Conservation (phyloP, 1,284 basidiomycete genomes). For the Athelia psychrophila region DNA sequence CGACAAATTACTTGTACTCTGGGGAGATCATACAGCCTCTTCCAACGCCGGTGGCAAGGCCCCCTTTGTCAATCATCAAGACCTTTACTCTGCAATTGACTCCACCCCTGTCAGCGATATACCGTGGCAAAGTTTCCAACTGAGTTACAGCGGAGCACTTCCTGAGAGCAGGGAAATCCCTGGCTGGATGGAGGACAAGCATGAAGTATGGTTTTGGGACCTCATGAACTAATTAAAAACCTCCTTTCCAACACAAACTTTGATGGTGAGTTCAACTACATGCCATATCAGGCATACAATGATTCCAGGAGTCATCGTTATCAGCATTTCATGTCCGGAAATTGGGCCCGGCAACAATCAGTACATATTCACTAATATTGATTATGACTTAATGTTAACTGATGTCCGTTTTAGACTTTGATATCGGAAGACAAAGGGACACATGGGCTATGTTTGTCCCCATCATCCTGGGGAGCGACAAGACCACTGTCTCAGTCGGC, state of each 20-base stretch:
- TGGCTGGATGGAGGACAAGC: not conserved
- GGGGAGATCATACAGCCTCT: constrained; percentile 13
- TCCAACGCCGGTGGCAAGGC: constrained; percentile 15
- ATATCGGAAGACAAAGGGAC: constrained; percentile 6
- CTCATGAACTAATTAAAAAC: not conserved
- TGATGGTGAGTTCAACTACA: constrained; percentile 21
- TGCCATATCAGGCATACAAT: constrained; percentile 19
- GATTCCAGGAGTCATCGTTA: constrained; percentile 14
- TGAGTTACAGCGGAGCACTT: not conserved
- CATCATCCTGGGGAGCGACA: constrained; percentile 30
- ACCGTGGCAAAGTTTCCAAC: not conserved
- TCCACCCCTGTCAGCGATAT: not conserved
- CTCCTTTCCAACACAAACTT: constrained; percentile 12
- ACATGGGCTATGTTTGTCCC: constrained; percentile 15
- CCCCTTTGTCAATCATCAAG: not conserved
- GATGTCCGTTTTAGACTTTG: constrained; percentile 9
- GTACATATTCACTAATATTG: constrained; percentile 13
- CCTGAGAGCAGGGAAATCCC: not conserved
- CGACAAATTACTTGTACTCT: not conserved
- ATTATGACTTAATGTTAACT: no score
- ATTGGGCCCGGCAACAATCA: constrained; percentile 31
- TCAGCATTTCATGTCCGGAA: constrained; percentile 31
- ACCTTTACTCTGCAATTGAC: not conserved
- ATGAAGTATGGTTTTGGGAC: not conserved
- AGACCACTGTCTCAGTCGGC: constrained; percentile 30